Conservation (phyloP, 306 rosid species). For the Prunus persica region DNA sequence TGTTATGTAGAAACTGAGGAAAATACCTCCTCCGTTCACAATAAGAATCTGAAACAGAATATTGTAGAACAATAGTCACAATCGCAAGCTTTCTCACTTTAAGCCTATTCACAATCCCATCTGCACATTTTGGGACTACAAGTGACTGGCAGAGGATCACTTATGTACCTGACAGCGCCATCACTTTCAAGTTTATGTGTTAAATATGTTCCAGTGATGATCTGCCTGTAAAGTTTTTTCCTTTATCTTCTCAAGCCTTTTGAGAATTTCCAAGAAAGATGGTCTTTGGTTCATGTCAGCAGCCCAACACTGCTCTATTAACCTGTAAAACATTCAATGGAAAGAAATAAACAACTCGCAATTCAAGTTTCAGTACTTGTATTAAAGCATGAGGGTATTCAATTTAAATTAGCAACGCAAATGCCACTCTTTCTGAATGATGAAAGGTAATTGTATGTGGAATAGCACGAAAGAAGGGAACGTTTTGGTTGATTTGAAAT, state of each 20-base stretch:
- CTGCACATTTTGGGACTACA: slow-evolving; percentile 18
- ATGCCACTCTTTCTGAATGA: background rate
- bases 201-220: slow-evolving; percentile 70
- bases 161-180: slow-evolving; percentile 22
- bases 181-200: slow-evolving; percentile 31
- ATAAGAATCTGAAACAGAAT: slow-evolving; percentile 21
- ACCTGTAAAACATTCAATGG: slow-evolving; percentile 38
- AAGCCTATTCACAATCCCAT: slow-evolving; percentile 34
- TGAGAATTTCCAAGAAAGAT: slow-evolving; percentile 78
- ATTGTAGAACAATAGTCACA: slow-evolving; percentile 14
- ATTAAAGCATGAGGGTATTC: background rate
- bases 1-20: slow-evolving; percentile 5
- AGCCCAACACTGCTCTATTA: slow-evolving; percentile 76
- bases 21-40: slow-evolving; percentile 14
- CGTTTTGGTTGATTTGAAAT: background rate
- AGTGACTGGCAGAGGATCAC: slow-evolving; percentile 14
- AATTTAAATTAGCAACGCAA: background rate
- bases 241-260: slow-evolving; percentile 71
- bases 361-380: background rate
- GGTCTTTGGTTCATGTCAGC: slow-evolving; percentile 73
- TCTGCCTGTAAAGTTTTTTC: slow-evolving; percentile 58
- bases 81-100: slow-evolving; percentile 18
- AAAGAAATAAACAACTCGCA: background rate
- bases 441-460: background rate
- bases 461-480: background rate